Percentiles rank a stretch among this genome's conserved stretches.
Conservation (phyloP, 2,329 filamentous ascomycete species). For the Neocucurbitaria cava region DNA sequence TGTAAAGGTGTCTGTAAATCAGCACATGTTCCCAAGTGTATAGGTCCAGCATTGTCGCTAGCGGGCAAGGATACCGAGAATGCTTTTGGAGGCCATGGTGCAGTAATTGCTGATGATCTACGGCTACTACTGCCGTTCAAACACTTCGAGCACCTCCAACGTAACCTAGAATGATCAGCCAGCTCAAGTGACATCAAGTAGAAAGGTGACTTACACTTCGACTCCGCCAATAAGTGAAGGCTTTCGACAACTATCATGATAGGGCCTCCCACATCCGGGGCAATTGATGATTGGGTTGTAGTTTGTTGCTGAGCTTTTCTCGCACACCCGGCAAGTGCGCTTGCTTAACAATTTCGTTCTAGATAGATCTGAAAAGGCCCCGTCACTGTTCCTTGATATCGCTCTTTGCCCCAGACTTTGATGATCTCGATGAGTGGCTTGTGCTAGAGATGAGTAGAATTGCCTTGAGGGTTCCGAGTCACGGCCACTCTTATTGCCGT, state of each 20-base stretch:
- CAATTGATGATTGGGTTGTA: constrained; percentile 42
- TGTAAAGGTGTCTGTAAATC: background rate
- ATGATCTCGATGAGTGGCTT: background rate
- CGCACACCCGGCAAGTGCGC: constrained; percentile 41
- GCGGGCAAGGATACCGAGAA: background rate
- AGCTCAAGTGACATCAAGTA: background rate
- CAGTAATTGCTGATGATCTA: background rate
- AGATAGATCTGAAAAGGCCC: constrained; percentile 14
- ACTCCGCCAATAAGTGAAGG: constrained; percentile 18
- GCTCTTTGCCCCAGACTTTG: background rate
- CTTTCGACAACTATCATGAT: constrained; percentile 46
- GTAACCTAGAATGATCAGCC: constrained; percentile 15
- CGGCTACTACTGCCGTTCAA: constrained; percentile 1
- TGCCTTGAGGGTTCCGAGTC: background rate
- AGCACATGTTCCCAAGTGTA: background rate
- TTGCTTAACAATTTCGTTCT: constrained; percentile 7
- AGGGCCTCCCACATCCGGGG: constrained; percentile 40
- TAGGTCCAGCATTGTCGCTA: background rate
- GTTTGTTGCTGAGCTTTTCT: constrained; percentile 22
- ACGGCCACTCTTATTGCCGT: background rate
- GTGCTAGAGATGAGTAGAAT: background rate
- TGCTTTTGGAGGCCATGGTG: background rate
- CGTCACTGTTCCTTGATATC: background rate
- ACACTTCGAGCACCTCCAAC: constrained; percentile 23
- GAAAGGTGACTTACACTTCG: constrained; percentile 12